phyloP scores from a whole-genome alignment of 805 yeast genomes.

The Candida odintsovae region DNA sequence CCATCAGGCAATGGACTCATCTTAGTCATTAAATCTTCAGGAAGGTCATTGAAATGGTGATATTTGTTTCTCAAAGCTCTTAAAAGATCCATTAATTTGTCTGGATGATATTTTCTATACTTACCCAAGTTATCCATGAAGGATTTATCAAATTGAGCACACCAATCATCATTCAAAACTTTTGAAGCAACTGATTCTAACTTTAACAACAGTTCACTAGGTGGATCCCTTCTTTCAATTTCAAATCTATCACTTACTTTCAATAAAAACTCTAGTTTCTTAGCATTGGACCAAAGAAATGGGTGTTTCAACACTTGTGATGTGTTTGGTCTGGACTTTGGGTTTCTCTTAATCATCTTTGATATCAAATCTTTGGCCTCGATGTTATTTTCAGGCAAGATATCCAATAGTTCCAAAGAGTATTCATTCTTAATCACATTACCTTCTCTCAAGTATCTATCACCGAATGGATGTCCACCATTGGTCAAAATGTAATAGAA shows the following conservation, averaged over 20 bases:
- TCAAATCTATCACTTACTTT: slow-evolving; percentile 91
- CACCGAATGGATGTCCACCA: slow-evolving; percentile 96
- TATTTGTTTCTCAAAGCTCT: slow-evolving; percentile 90
- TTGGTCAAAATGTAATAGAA: slow-evolving; percentile 78
- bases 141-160: slow-evolving; percentile 56
- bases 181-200: slow-evolving; percentile 47
- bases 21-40: slow-evolving; percentile 50
- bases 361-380: slow-evolving; percentile 73
- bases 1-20: slow-evolving; percentile 85
- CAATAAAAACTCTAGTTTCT: slow-evolving; percentile 75
- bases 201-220: slow-evolving; percentile 48
- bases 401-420: slow-evolving; percentile 21
- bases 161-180: slow-evolving; percentile 74
- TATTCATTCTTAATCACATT: slow-evolving; percentile 71
- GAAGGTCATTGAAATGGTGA: slow-evolving; percentile 91
- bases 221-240: slow-evolving; percentile 74
- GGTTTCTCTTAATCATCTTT: slow-evolving; percentile 66
- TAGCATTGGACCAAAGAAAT: slow-evolving; percentile 72
- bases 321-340: slow-evolving; percentile 69
- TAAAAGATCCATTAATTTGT: slow-evolving; percentile 74
- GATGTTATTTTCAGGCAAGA: slow-evolving; percentile 32
- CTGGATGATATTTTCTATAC: slow-evolving; percentile 80
- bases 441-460: slow-evolving; percentile 78
- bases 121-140: slow-evolving; percentile 84
- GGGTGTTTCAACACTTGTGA: slow-evolving; percentile 72